These are phyloP conservation scores for Allantophomopsis lycopodina DNA, from an alignment of 2,329 filamentous ascomycete genomes.

Conservation along the genomic window DNA sequence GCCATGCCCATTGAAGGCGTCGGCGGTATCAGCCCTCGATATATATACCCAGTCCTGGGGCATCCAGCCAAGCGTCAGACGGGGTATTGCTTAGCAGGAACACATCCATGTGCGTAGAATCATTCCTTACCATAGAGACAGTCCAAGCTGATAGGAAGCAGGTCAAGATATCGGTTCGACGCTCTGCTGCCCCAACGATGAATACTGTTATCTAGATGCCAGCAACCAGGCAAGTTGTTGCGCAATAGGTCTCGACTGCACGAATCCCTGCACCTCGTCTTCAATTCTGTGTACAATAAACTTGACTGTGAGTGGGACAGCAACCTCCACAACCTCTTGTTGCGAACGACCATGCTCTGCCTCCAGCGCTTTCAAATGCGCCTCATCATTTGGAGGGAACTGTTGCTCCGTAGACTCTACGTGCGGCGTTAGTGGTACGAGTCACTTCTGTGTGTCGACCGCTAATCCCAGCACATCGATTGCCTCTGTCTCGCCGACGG, in stretches of 20 bases:
- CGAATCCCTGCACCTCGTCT: slow-evolving; percentile 17
- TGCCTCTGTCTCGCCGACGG: slow-evolving; percentile 22
- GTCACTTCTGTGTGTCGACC: slow-evolving; percentile 20
- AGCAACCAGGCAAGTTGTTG: slow-evolving; percentile 24
- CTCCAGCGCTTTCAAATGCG: slow-evolving; percentile 18
- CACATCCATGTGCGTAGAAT: slow-evolving; percentile 1
- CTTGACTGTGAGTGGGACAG: slow-evolving; percentile 6
- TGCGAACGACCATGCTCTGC: slow-evolving; percentile 18
- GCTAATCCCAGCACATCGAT: slow-evolving; percentile 12
- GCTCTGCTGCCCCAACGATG: slow-evolving; percentile 27
- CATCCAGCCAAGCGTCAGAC: not conserved
- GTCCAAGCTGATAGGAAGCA: not conserved
- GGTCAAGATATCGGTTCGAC: slow-evolving; percentile 7
- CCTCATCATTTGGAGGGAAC: slow-evolving; percentile 16
- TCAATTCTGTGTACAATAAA: slow-evolving; percentile 19
- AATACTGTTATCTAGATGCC: slow-evolving; percentile 30
- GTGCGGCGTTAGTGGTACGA: slow-evolving; percentile 20
- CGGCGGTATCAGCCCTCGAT: not conserved
- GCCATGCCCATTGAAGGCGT: not conserved
- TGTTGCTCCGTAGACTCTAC: slow-evolving; percentile 33
- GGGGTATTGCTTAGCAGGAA: not conserved
- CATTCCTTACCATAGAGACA: not conserved
- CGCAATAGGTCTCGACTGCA: slow-evolving; percentile 25
- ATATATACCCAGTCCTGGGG: not conserved
- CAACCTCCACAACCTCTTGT: slow-evolving; percentile 13